Evolutionary conservation across 768 basidiomycete species (phyloP).

Genomic region (Phlegmacium glaucopus): DNA sequence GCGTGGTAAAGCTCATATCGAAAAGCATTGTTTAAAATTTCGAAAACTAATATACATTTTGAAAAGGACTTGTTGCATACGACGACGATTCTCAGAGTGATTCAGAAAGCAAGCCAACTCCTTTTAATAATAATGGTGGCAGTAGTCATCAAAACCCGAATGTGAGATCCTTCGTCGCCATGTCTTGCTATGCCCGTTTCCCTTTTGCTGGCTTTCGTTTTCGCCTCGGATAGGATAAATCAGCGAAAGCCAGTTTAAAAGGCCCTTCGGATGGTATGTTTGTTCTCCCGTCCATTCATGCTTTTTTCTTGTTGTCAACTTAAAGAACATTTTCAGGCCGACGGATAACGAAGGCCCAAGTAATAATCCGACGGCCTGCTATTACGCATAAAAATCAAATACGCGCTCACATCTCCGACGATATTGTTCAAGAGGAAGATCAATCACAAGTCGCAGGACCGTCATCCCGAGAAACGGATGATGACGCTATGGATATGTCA

Average conservation of each 20-base stretch:
- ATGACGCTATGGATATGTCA: slow-evolving; percentile 16
- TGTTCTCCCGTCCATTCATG: slow-evolving; percentile 11
- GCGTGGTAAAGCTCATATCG: slow-evolving; percentile 17
- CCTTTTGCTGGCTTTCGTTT: slow-evolving; percentile 62
- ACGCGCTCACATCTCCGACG: slow-evolving; percentile 48
- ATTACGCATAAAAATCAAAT: slow-evolving; percentile 45
- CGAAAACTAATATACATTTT: slow-evolving; percentile 1
- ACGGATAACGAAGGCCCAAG: slow-evolving; percentile 47
- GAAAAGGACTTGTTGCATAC: slow-evolving; percentile 61
- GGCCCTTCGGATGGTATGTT: slow-evolving; percentile 40
- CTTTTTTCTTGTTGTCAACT: neutral
- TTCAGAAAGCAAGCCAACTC: slow-evolving; percentile 39
- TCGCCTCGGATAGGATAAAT: slow-evolving; percentile 63
- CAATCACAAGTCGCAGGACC: slow-evolving; percentile 7
- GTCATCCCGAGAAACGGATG: slow-evolving; percentile 7
- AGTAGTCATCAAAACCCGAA: slow-evolving; percentile 29
- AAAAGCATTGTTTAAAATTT: neutral
- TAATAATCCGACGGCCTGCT: slow-evolving; percentile 54
- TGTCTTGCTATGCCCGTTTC: slow-evolving; percentile 43
- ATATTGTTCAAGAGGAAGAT: slow-evolving; percentile 24
- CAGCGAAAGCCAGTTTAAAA: slow-evolving; percentile 37
- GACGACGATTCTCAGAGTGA: slow-evolving; percentile 64
- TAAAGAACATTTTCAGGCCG: slow-evolving; percentile 26
- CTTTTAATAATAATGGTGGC: slow-evolving; percentile 20
- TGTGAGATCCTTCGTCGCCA: slow-evolving; percentile 58